phyloP scores from a whole-genome alignment of 352 stramenopile species.

The Phytophthora crassamura region DNA sequence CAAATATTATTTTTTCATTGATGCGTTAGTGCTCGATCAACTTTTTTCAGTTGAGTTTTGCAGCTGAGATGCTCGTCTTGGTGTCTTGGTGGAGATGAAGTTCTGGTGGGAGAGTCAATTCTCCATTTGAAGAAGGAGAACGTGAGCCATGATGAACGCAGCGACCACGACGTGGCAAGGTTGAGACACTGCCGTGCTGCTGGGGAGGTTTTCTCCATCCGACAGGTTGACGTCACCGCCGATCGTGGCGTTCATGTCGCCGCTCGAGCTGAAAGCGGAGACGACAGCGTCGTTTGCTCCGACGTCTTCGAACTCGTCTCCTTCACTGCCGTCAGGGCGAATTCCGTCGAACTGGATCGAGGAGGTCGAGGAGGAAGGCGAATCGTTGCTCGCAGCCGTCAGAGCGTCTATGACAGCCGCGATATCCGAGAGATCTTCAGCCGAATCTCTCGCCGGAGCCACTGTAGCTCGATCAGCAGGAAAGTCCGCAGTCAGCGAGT shows the following conservation, averaged over 20 bases:
- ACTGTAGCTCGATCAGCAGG: not conserved
- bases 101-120: not conserved
- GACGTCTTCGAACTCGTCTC: slow-evolving; percentile 1
- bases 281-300: not conserved
- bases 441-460: not conserved
- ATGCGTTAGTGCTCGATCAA: no score
- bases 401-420: slow-evolving; percentile 20
- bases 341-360: not conserved
- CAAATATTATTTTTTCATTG: no score
- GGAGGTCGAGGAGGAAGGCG: slow-evolving; percentile 14
- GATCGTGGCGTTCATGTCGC: not conserved
- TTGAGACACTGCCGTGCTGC: not conserved
- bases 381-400: not conserved
- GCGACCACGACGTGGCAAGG: not conserved
- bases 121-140: not conserved
- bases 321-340: not conserved
- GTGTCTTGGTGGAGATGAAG: no score
- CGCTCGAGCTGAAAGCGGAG: slow-evolving; percentile 3
- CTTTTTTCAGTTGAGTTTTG: no score
- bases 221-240: slow-evolving; percentile 19
- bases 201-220: not conserved
- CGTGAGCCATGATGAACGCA: not conserved
- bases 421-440: slow-evolving; percentile 12
- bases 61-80: no score
- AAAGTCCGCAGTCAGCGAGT: slow-evolving; percentile 7